Evolutionary conservation across 2,329 filamentous ascomycete species (phyloP).

Genomic region (Talaromyces sp.): DNA sequence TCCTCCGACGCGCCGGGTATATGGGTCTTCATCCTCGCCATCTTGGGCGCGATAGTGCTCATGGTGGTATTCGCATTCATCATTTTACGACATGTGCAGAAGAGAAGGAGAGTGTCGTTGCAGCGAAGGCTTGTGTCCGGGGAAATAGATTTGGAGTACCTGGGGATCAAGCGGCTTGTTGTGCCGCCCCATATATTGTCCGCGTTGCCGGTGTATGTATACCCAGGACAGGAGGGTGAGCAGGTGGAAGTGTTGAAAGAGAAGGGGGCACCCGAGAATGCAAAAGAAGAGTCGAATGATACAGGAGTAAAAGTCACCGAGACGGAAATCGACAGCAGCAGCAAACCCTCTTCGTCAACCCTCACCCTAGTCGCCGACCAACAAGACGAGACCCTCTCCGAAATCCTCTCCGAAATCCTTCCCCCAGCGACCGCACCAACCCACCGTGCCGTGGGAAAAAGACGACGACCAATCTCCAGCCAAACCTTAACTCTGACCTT

Average conservation of each 20-base stretch:
- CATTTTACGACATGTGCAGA: slow-evolving; percentile 74
- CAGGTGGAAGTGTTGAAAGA: background rate
- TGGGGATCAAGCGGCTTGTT: slow-evolving; percentile 78
- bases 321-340: background rate
- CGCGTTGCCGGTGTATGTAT: slow-evolving; percentile 74
- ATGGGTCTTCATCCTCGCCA: slow-evolving; percentile 77
- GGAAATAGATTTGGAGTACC: slow-evolving; percentile 59
- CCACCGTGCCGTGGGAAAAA: background rate
- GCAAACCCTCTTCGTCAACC: background rate
- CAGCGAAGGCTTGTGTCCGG: slow-evolving; percentile 69
- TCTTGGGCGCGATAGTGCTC: slow-evolving; percentile 72
- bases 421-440: background rate
- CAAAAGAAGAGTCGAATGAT: background rate
- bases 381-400: slow-evolving; percentile 13
- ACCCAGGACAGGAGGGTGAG: slow-evolving; percentile 41
- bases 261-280: background rate
- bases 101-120: slow-evolving; percentile 64
- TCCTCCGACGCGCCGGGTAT: slow-evolving; percentile 61
- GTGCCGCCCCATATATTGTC: slow-evolving; percentile 71
- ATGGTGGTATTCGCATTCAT: slow-evolving; percentile 66
- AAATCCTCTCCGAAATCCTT: slow-evolving; percentile 15
- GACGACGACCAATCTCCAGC: slow-evolving; percentile 20
- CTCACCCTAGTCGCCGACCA: background rate
- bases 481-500: slow-evolving; percentile 39
- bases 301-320: background rate